Conservation (phyloP, 192 early-diverging fungal species). For the Coemansia sp. region DNA sequence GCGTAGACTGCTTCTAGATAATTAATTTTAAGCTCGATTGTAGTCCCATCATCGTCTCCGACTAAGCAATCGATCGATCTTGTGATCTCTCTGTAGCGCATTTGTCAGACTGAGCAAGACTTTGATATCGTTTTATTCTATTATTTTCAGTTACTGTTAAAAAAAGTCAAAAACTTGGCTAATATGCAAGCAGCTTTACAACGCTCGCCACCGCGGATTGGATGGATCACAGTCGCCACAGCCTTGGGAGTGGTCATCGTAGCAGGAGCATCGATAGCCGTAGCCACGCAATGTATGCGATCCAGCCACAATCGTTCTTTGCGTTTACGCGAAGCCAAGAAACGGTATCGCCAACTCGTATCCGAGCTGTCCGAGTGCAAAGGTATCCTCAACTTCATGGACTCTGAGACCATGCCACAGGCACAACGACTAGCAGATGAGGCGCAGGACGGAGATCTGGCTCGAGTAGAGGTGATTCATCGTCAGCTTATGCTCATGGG, state of each 20-base stretch:
- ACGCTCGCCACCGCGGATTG: neutral
- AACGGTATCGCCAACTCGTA: slow-evolving; percentile 32
- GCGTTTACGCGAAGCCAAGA: slow-evolving; percentile 34
- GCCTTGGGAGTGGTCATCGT: slow-evolving; percentile 20
- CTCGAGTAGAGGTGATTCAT: slow-evolving; percentile 8
- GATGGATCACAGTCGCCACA: slow-evolving; percentile 17
- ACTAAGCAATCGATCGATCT: neutral
- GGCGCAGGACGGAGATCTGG: neutral
- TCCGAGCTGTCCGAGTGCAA: slow-evolving; percentile 48
- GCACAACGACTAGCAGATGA: slow-evolving; percentile 22
- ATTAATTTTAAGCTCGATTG: neutral
- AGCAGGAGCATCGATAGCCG: slow-evolving; percentile 25
- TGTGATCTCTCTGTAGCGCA: neutral
- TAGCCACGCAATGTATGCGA: slow-evolving; percentile 26
- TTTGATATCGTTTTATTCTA: neutral
- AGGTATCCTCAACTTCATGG: slow-evolving; percentile 32
- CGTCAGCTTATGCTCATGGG: slow-evolving; percentile 28
- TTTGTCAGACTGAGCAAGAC: neutral
- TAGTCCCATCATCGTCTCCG: slow-evolving; percentile 8
- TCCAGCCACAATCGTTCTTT: slow-evolving; percentile 29
- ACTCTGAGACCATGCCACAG: slow-evolving; percentile 23
- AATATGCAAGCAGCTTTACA: slow-evolving; percentile 3
- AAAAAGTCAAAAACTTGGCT: neutral
- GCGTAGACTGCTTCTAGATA: slow-evolving; percentile 38
- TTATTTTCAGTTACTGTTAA: neutral